A percentile compares a stretch with the other conserved stretches of the same genome.
phyloP scores from a whole-genome alignment of 495 filamentous ascomycete genomes.

The Penicillium flavigenum region DNA sequence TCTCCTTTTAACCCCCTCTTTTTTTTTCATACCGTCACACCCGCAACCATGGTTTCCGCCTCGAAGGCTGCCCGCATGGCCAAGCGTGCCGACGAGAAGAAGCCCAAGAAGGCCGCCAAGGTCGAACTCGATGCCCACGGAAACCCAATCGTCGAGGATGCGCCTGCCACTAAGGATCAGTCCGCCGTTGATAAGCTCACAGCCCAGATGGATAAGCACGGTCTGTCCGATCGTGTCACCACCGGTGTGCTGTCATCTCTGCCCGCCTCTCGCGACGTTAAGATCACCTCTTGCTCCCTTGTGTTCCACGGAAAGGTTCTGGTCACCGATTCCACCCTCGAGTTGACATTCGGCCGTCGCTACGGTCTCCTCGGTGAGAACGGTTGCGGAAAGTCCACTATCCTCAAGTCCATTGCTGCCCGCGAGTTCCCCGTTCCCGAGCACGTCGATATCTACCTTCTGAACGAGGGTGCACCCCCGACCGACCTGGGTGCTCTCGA shows the following conservation, averaged over 20 bases:
- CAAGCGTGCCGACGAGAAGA: conserved; percentile 79
- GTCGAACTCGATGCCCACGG: conserved; percentile 55
- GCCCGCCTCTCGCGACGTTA: conserved; percentile 81
- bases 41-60: conserved; percentile 68
- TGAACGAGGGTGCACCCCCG: conserved; percentile 96
- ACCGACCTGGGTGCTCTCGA: conserved; percentile 87
- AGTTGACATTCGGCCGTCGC: conserved; percentile 87
- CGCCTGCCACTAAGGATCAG: conserved; percentile 65
- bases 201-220: conserved; percentile 92
- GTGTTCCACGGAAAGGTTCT: conserved; percentile 98
- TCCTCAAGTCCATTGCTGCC: conserved; percentile 89
- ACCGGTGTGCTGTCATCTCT: conserved; percentile 94
- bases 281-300: conserved; percentile 88
- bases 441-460: conserved; percentile 95
- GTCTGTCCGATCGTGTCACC: conserved; percentile 95
- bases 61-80: conserved; percentile 97
- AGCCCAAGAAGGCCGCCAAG: conserved; percentile 71
- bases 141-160: conserved; percentile 58
- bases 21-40: conserved; percentile 16
- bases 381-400: conserved; percentile 96
- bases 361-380: conserved; percentile 98
- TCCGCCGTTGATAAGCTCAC: conserved; percentile 78
- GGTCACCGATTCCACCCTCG: conserved; percentile 86
- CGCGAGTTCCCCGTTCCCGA: conserved; percentile 96
- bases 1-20: neutral